These are phyloP conservation scores for Kodamaea derodonti DNA, from an alignment of 1,139 yeast species.

Conservation along the genomic window DNA sequence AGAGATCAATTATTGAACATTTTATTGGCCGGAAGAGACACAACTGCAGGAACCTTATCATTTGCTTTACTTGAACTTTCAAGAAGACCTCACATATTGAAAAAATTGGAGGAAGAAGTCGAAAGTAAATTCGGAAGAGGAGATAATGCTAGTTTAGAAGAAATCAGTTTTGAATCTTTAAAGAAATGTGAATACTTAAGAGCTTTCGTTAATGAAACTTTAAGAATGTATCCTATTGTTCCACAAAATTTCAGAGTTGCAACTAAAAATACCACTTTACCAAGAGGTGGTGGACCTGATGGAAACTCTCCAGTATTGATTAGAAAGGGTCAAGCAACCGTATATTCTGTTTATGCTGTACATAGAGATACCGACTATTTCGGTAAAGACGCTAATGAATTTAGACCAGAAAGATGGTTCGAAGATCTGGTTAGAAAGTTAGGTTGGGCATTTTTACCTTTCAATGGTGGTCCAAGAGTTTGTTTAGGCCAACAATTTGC, in stretches of 20 bases:
- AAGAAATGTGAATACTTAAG: slow-evolving; percentile 48
- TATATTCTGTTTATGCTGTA: slow-evolving; percentile 41
- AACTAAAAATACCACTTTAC: slow-evolving; percentile 43
- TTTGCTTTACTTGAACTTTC: slow-evolving; percentile 41
- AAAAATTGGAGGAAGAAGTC: slow-evolving; percentile 31
- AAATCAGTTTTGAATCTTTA: slow-evolving; percentile 46
- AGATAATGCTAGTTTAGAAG: slow-evolving; percentile 23
- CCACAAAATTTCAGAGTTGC: slow-evolving; percentile 50
- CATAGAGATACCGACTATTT: slow-evolving; percentile 44
- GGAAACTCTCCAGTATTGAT: slow-evolving; percentile 39
- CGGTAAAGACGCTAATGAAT: slow-evolving; percentile 46
- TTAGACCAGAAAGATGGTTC: slow-evolving; percentile 52
- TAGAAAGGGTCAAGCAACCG: slow-evolving; percentile 43
- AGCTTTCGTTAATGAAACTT: slow-evolving; percentile 46
- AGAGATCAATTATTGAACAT: slow-evolving; percentile 45
- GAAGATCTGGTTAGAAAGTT: slow-evolving; percentile 30
- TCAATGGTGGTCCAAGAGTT: slow-evolving; percentile 59
- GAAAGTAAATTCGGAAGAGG: slow-evolving; percentile 33
- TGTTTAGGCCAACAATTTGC: slow-evolving; percentile 62
- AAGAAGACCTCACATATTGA: slow-evolving; percentile 34
- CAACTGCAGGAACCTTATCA: slow-evolving; percentile 44
- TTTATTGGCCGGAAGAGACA: slow-evolving; percentile 45
- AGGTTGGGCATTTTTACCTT: slow-evolving; percentile 53
- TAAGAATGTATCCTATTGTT: slow-evolving; percentile 55
- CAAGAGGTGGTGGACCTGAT: slow-evolving; percentile 51